Percentiles rank a stretch among this genome's conserved stretches.
These are phyloP conservation scores for Melocanna baccifera DNA, from an alignment of 176 grass and related monocot genomes.

Conservation along the genomic window DNA sequence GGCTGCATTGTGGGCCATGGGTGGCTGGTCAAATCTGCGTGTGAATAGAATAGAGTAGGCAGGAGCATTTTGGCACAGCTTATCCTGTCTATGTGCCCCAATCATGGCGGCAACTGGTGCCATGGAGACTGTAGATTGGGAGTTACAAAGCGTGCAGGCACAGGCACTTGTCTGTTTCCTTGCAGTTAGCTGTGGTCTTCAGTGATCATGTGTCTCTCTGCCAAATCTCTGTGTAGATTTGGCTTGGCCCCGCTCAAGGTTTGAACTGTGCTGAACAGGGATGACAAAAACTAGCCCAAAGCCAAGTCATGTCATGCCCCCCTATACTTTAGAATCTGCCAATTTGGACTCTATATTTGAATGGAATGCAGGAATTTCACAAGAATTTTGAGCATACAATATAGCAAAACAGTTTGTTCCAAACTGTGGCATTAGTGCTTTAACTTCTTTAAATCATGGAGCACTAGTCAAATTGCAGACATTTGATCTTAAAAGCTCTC, in stretches of 20 bases:
- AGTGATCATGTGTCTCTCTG: neutral
- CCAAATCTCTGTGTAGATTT: slow-evolving; percentile 1
- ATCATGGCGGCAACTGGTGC: neutral
- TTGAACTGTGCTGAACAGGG: neutral
- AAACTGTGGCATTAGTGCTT: neutral
- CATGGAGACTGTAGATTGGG: neutral
- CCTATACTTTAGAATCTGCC: neutral
- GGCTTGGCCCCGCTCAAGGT: neutral
- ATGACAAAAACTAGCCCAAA: neutral
- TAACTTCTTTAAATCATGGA: neutral
- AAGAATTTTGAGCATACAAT: no score
- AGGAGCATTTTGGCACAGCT: neutral
- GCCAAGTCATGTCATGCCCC: neutral
- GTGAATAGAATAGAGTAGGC: neutral
- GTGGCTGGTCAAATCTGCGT: neutral
- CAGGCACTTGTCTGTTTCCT: neutral
- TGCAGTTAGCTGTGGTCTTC: neutral
- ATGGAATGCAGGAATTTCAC: neutral
- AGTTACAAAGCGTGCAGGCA: neutral
- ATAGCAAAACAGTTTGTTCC: no score
- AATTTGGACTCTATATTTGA: neutral
- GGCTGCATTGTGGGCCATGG: neutral
- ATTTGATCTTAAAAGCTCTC: neutral
- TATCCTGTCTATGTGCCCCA: neutral
- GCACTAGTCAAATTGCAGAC: neutral